Conservation (phyloP, 164 flowering plant species). For the Umbellularia californica region DNA sequence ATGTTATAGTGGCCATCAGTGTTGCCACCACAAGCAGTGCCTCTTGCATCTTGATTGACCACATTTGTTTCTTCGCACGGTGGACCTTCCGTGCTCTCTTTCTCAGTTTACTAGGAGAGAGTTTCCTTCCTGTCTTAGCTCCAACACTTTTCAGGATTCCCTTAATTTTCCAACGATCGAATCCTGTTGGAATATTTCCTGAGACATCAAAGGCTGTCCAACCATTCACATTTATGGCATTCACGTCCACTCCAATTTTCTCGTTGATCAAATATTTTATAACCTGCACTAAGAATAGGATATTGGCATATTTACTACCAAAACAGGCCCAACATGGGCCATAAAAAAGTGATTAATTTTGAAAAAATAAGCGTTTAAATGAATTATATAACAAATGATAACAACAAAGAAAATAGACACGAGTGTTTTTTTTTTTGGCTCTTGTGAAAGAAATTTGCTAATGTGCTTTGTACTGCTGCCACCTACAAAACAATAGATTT, state of each 20-base stretch:
- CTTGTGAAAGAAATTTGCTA: too few species aligned
- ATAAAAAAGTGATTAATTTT: too few species aligned
- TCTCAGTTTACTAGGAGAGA: not conserved
- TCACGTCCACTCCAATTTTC: not conserved
- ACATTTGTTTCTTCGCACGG: not conserved
- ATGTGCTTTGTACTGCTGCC: too few species aligned
- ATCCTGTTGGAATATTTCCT: not conserved
- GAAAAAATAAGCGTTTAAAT: too few species aligned
- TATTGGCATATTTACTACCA: too few species aligned
- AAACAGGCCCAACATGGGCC: too few species aligned
- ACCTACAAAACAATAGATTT: too few species aligned
- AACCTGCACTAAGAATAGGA: not conserved
- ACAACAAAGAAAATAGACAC: too few species aligned
- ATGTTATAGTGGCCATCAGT: conserved; percentile 4
- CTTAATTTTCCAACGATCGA: not conserved
- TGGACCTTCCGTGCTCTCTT: not conserved
- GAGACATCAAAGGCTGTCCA: not conserved
- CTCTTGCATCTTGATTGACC: not conserved
- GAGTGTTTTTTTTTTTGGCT: too few species aligned
- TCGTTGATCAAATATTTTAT: not conserved
- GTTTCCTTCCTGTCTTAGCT: not conserved
- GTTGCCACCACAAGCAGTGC: conserved; percentile 1
- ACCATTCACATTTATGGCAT: not conserved
- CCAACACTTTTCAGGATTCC: not conserved
- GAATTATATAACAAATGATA: too few species aligned